phyloP scores from a whole-genome alignment of 1,139 yeast species.

The Schwanniomyces etchellsii region DNA sequence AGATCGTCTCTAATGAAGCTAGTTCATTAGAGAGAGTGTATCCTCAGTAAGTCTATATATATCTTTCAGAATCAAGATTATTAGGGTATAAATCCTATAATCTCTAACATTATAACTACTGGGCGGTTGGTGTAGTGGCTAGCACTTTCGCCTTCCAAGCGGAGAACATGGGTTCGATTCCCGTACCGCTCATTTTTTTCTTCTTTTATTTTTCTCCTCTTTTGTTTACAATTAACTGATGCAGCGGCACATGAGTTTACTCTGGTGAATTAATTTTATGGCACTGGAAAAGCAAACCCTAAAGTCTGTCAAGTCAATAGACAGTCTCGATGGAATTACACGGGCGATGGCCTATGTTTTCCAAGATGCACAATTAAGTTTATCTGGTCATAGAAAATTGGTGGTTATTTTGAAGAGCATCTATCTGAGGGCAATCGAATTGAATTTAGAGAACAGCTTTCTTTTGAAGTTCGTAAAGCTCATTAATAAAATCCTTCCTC shows the following conservation, averaged over 20 bases:
- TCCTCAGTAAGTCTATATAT: too few relatives aligned
- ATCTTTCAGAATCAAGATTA: too few relatives aligned
- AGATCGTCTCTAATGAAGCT: too few relatives aligned
- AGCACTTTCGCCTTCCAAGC: slow-evolving; percentile 66
- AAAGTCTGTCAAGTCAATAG: slow-evolving; percentile 17
- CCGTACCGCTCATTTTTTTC: slow-evolving; percentile 58
- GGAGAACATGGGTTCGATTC: slow-evolving; percentile 76
- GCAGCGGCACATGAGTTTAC: background rate
- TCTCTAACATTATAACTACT: too few relatives aligned
- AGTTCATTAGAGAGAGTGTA: too few relatives aligned
- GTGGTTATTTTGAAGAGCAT: slow-evolving; percentile 57
- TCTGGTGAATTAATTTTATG: too few relatives aligned
- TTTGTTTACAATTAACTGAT: slow-evolving; percentile 1
- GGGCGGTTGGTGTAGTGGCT: slow-evolving; percentile 51
- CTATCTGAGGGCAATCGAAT: slow-evolving; percentile 49
- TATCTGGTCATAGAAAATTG: slow-evolving; percentile 74
- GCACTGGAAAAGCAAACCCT: slow-evolving; percentile 11
- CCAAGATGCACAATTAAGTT: slow-evolving; percentile 71
- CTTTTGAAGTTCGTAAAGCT: slow-evolving; percentile 53
- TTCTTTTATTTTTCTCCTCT: background rate
- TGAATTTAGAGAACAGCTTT: slow-evolving; percentile 54
- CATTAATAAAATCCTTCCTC: slow-evolving; percentile 58
- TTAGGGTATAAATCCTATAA: too few relatives aligned
- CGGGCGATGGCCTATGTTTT: slow-evolving; percentile 62
- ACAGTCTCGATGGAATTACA: slow-evolving; percentile 22